These are phyloP conservation scores for Volvox carteri DNA, from an alignment of 163 green algal genomes.

Conservation along the genomic window DNA sequence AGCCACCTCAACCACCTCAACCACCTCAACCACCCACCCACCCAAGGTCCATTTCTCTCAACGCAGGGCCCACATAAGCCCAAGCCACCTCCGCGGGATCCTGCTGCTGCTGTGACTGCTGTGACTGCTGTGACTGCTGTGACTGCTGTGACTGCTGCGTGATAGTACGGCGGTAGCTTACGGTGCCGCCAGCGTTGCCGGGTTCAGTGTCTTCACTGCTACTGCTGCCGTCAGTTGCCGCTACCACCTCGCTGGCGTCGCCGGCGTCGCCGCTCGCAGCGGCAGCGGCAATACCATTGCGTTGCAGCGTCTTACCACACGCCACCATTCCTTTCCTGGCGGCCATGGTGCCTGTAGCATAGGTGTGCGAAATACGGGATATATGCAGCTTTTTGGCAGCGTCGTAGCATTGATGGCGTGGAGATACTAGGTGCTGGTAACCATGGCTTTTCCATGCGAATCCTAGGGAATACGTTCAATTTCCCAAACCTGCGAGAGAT, in stretches of 20 bases:
- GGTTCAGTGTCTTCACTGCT: neutral
- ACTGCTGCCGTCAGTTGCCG: neutral
- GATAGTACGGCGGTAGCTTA: neutral
- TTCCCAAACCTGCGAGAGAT: constrained; percentile 8
- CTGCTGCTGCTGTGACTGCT: neutral
- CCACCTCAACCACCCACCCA: neutral
- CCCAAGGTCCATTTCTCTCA: constrained; percentile 15
- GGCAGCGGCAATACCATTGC: too few species aligned
- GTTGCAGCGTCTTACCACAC: too few species aligned
- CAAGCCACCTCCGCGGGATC: neutral
- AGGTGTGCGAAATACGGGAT: too few species aligned
- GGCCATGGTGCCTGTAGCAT: neutral
- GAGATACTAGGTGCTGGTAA: neutral
- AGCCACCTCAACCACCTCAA: neutral
- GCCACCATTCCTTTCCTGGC: neutral
- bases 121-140: neutral
- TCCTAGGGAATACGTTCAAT: too few species aligned
- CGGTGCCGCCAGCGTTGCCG: neutral
- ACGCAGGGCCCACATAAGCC: neutral
- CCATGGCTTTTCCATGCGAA: neutral
- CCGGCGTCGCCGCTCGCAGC: neutral
- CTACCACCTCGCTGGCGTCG: neutral
- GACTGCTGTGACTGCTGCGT: neutral
- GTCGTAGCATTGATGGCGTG: neutral
- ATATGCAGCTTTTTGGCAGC: neutral